These are phyloP conservation scores for Paracorniculantispora psalliotae DNA, from an alignment of 2,329 filamentous ascomycete species.

Conservation along the genomic window DNA sequence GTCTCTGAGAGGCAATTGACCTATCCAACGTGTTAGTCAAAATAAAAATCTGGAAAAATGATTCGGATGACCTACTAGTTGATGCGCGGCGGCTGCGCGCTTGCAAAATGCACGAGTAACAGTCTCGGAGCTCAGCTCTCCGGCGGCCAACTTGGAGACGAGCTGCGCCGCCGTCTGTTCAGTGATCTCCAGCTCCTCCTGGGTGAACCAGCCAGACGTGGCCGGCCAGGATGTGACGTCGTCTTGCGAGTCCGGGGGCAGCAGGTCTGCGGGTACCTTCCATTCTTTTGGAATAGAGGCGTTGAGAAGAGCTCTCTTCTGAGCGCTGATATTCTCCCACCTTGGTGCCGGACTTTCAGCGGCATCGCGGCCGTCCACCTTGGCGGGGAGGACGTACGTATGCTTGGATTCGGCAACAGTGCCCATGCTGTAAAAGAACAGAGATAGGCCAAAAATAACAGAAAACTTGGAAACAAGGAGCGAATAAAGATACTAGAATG, in stretches of 20 bases:
- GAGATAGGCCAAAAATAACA: background rate
- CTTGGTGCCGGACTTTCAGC: background rate
- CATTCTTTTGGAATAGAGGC: slow-evolving; percentile 54
- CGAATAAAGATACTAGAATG: background rate
- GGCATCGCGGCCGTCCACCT: background rate
- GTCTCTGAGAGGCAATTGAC: slow-evolving; percentile 50
- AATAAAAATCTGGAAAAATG: slow-evolving; percentile 35
- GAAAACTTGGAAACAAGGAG: background rate
- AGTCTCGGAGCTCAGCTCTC: slow-evolving; percentile 33
- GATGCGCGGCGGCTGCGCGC: slow-evolving; percentile 50
- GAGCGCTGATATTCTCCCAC: slow-evolving; percentile 39
- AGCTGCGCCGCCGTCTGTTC: slow-evolving; percentile 38
- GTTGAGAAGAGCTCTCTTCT: slow-evolving; percentile 37
- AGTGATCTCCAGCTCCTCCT: slow-evolving; percentile 43
- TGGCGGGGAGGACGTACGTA: background rate
- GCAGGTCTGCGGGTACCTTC: slow-evolving; percentile 46
- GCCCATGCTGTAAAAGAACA: background rate
- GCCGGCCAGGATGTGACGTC: slow-evolving; percentile 54
- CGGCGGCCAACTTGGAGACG: slow-evolving; percentile 31
- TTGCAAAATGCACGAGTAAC: slow-evolving; percentile 51
- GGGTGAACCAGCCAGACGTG: slow-evolving; percentile 54
- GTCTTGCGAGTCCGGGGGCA: slow-evolving; percentile 49
- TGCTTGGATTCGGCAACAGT: background rate
- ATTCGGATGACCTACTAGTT: slow-evolving; percentile 44
- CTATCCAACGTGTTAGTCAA: slow-evolving; percentile 33